Base-by-base conservation (phyloP, 805 yeast genomes). In the Yarrowia hollandica region DNA sequence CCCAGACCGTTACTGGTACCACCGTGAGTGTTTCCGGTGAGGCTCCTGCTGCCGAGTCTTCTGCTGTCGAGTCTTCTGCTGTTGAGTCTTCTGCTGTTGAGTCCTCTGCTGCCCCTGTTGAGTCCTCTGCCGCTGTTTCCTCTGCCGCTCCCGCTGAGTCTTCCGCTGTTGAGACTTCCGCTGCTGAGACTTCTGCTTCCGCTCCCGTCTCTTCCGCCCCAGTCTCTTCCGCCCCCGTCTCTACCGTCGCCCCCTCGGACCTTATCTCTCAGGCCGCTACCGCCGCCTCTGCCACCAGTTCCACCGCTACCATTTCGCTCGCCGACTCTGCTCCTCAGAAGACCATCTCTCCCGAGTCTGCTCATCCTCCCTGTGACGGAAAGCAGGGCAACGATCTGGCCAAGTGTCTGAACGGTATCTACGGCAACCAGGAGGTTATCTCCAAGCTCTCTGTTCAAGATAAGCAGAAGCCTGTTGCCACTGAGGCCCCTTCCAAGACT, bases 161-260 rank as follows among this genome's bases (percentile, higher is more conserved):
- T 18, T 19, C 35, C 8, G 52, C 34, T 19, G n/a, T 16, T 18
- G 14, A 25, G 8, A 19, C 52, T 19, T 19, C 48, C 11, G 4
- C 33, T 21, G 12, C 35, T 31, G 19, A 9, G 14, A 9, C 19
- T 19, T 22, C 33, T 41, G 16, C 42, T 58, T 4, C 18, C 50
- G 21, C 26, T 21, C 12, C 48, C 19, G 21, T 61, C n/a, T 19
- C 21, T 41, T n/a, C 30, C 30, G 9, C 54, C 30, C 15, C 61
- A 4, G 15, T 60, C 22, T 21, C 46, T 35, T 18, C 65, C 42
- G 38, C 56, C 21, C 52, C 66, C 11, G 31, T 61, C 15, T 44
- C 68, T n/a, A 31, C 67, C 25, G 44, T 57, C n/a, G 57, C 59
- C 10, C 7, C 67, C 12, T 21, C 67, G 1, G 48, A 31, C 28